Evolutionary conservation across 176 grass and related monocot species (phyloP), one percentile per base, ranked within the genome.

Genomic region (Aegilops bicornis): DNA sequence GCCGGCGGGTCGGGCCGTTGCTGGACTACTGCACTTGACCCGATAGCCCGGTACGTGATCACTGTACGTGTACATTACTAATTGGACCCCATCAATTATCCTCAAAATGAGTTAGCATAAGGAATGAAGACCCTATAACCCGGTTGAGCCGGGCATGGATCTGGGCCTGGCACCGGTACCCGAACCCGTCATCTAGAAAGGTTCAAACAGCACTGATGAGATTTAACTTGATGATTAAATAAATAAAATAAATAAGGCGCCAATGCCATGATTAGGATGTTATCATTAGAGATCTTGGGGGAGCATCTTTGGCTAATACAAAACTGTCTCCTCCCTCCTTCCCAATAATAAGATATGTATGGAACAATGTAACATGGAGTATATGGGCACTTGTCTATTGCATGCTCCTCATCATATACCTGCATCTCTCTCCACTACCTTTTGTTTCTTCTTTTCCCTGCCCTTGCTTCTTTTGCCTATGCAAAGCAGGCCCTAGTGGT

Each of bases 281-380:
- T 77, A 88, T 91, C 68, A 91, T 88, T 80, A 85, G 70, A 88
- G 81, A 85, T 91, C 81, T 82, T 36, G 22, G 47, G 69, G 52
- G 81, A 88, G 86, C 82, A 91, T 91, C 82, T 91, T 91, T 80
- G 37, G 71, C 78, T 4, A 66, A 78, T 85, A 78, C 77, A 85
- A 82, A 82, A 81, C 36, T 70, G 37, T 54, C 6, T 42, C 78
- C 78, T 50, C 25, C 17, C 48, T 54, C 39, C 29, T 33, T 27
- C 74, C 74, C 48, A 77, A 77, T 25, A 64, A 81, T 91, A 76
- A 76, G 59, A 91, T 91, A 84, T 77, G 69, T 12, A 76, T 61
- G 81, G 85, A 91, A 87, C 85, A 91, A 84, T 91, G 85, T 91
- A 85, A 81, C 82, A 91, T 86, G 89, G 85, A 82, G 79, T 52